These are phyloP conservation scores for Malus hybrid DNA, from an alignment of 331 rosid genomes.

Conservation along the genomic window DNA sequence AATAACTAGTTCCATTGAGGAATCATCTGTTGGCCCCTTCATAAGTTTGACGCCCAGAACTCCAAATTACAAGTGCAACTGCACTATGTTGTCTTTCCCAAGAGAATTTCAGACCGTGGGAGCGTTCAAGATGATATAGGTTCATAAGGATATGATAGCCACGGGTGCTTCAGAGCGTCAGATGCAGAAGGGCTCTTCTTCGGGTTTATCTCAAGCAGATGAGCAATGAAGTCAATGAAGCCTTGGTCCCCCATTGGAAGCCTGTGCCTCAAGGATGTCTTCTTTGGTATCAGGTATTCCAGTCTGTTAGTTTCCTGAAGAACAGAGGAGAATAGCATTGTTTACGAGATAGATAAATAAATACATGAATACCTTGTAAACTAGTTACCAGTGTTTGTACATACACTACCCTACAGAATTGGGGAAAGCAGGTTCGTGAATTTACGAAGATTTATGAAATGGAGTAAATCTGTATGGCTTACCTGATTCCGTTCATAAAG, in stretches of 20 bases:
- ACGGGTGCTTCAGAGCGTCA: slow-evolving; percentile 90
- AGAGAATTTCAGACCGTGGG: slow-evolving; percentile 21
- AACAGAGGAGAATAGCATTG: neutral
- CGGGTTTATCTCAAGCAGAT: slow-evolving; percentile 87
- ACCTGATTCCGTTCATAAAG: slow-evolving; percentile 99
- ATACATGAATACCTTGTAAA: neutral
- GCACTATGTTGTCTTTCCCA: slow-evolving; percentile 8
- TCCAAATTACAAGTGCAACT: slow-evolving; percentile 22
- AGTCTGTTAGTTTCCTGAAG: slow-evolving; percentile 83
- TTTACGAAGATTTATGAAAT: neutral
- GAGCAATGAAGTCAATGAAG: slow-evolving; percentile 79
- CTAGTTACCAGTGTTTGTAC: neutral
- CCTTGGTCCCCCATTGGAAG: slow-evolving; percentile 99
- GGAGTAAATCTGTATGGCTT: slow-evolving; percentile 8
- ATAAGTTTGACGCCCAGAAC: slow-evolving; percentile 21
- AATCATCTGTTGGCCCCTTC: slow-evolving; percentile 31
- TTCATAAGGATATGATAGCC: slow-evolving; percentile 95
- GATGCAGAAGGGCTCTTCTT: slow-evolving; percentile 91
- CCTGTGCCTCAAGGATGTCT: slow-evolving; percentile 92
- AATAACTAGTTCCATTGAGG: slow-evolving; percentile 23
- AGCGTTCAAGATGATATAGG: slow-evolving; percentile 85
- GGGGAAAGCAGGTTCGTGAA: no score
- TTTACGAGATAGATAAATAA: neutral
- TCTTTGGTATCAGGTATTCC: slow-evolving; percentile 90
- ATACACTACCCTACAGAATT: no score